phyloP scores from a whole-genome alignment of 164 flowering plant genomes.

The Saururus chinensis region DNA sequence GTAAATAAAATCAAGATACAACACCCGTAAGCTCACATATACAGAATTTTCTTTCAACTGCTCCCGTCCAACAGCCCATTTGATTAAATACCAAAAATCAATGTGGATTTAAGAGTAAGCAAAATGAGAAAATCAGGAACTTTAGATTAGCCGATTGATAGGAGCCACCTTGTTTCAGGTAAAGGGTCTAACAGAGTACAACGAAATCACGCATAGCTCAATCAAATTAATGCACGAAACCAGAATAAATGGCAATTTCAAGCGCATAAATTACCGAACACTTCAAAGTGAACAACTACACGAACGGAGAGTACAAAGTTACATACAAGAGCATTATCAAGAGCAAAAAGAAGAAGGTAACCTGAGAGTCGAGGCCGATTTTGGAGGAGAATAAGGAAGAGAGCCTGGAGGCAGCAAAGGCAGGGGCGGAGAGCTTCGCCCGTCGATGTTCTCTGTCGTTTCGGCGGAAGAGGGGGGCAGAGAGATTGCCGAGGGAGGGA shows the following conservation, averaged over 20 bases:
- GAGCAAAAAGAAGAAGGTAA: background rate
- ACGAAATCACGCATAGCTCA: too few relatives aligned
- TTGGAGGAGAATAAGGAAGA: constrained; percentile 6
- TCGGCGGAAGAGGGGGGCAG: background rate
- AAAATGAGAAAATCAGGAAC: background rate
- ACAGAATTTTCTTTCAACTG: too few relatives aligned
- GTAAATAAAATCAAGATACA: constrained; percentile 8
- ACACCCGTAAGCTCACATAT: background rate
- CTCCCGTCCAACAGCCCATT: background rate
- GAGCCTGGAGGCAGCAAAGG: background rate
- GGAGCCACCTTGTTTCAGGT: too few relatives aligned
- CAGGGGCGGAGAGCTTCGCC: background rate
- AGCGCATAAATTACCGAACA: too few relatives aligned
- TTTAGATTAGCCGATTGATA: too few relatives aligned
- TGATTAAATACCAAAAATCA: background rate
- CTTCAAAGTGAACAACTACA: too few relatives aligned
- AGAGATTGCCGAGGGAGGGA: background rate
- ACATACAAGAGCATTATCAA: background rate
- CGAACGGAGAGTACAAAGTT: too few relatives aligned
- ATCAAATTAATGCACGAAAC: too few relatives aligned
- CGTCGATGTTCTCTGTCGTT: background rate
- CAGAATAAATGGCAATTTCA: too few relatives aligned
- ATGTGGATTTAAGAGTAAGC: too few relatives aligned
- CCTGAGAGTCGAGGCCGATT: constrained; percentile 7
- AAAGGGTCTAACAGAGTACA: too few relatives aligned